These are phyloP conservation scores for Leptomonas pyrrhocoris DNA, from an alignment of 208 protist species.

Conservation along the genomic window DNA sequence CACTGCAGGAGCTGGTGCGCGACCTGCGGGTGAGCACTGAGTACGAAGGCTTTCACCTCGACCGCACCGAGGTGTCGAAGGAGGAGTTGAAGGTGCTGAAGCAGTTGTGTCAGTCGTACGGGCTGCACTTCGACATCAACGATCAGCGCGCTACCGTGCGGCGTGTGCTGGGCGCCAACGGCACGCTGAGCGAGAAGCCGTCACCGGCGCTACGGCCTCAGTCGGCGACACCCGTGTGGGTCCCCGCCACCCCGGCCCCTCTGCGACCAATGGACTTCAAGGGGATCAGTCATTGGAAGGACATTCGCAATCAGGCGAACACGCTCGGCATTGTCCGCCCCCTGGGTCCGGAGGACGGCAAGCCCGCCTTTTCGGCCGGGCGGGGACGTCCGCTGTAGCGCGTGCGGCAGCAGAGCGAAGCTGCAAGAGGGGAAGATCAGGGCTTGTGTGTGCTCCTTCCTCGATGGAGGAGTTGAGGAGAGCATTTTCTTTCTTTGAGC, in stretches of 20 bases:
- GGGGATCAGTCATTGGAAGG: conserved; percentile 77
- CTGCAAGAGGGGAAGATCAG: too few relatives aligned
- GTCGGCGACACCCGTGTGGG: conserved; percentile 37
- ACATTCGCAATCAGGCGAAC: conserved; percentile 43
- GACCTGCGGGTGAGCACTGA: conserved; percentile 78
- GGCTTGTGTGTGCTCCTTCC: too few relatives aligned
- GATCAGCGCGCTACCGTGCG: conserved; percentile 68
- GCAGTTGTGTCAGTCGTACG: conserved; percentile 81
- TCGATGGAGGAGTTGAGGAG: too few relatives aligned
- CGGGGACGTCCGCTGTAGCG: conserved; percentile 55
- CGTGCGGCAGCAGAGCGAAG: not conserved
- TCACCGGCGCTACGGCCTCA: conserved; percentile 64
- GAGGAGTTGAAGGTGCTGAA: conserved; percentile 77
- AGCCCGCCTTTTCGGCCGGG: conserved; percentile 59
- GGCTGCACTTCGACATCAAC: conserved; percentile 60
- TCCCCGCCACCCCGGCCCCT: conserved; percentile 52
- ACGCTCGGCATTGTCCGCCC: conserved; percentile 58
- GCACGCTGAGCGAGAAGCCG: conserved; percentile 43
- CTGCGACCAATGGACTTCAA: conserved; percentile 77
- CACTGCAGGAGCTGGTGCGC: conserved; percentile 74
- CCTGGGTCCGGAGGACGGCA: conserved; percentile 61
- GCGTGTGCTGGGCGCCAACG: conserved; percentile 48
- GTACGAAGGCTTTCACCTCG: conserved; percentile 75
- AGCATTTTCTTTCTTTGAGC: too few relatives aligned
- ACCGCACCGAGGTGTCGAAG: conserved; percentile 60